phyloP scores from a whole-genome alignment of 169 alveolate species.

The Cryptosporidium ubiquitum region DNA sequence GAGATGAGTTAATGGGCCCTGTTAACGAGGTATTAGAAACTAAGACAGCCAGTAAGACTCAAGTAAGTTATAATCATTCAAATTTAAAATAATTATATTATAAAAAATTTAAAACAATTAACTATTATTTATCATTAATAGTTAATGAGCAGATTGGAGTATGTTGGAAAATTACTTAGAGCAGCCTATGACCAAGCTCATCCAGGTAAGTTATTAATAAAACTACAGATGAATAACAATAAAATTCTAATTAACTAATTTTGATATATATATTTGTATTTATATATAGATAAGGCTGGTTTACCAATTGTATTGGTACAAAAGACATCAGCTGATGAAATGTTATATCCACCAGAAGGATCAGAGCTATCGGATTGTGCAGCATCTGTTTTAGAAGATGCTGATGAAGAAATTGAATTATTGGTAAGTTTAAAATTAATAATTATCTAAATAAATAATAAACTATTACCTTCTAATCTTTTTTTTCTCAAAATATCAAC shows the following conservation, averaged over 20 bases:
- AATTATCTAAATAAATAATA: not conserved
- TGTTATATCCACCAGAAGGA: conserved; percentile 62
- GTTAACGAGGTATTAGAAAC: conserved; percentile 48
- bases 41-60: conserved; percentile 48
- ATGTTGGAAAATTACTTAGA: conserved; percentile 62
- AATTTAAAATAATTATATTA: not conserved
- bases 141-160: conserved; percentile 69
- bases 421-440: conserved; percentile 51
- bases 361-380: conserved; percentile 66
- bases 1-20: conserved; percentile 72
- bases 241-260: not conserved
- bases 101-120: too few species aligned
- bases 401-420: conserved; percentile 61
- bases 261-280: too few species aligned
- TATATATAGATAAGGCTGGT: conserved; percentile 66
- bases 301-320: conserved; percentile 69
- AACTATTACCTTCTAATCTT: not conserved
- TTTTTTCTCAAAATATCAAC: not conserved
- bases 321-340: conserved; percentile 60
- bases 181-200: conserved; percentile 75
- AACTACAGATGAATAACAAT: not conserved
- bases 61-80: conserved; percentile 20
- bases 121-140: not conserved
- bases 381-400: conserved; percentile 34
- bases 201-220: conserved; percentile 63